Base-by-base conservation (phyloP, 2,329 filamentous ascomycete genomes). In the Sordariomycetes sp. region DNA sequence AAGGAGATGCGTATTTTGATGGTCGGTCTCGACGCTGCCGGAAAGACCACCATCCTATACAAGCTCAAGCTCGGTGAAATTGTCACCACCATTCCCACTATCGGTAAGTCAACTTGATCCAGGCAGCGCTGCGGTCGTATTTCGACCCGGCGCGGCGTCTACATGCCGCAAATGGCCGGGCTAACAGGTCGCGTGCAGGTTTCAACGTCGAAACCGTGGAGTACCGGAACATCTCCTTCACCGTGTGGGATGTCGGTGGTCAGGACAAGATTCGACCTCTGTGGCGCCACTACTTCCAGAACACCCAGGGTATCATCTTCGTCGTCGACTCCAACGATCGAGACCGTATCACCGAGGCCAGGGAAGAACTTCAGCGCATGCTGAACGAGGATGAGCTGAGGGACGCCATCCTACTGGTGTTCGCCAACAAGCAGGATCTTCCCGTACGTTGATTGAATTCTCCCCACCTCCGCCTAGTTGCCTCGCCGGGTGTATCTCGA, bases 1-100 rank as follows among this genome's bases (percentile, higher is more conserved):
- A 97, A 97, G 87, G 94, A 99, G 86, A 99, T 99, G 94, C 87
- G 94, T 83, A 97, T 99, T 81, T 78, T 99, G 78, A 99, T 99
- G 94, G 92, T 99, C 69, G 94, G 94, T 85, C 87, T 99, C 71
- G 94, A 99, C 77, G 94, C 94, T 70, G 94, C 94, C 76, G 94
- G 94, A 88, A 99, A 99, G 86, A 99, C 94, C 72, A 99, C 94
- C 69, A 99, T 99, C 73, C 87, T 99, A 68, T 99, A 99, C 83
- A 99, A 99, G 85, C 87, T 99, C 76, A 99, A 99, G 86, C 89
- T 99, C 72, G 93, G 94, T 79, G 89, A 97, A 82, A 94, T 96
- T 74, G 94, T 97, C 75, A 97, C 94, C 72, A 99, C 94, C 67
- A 99, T 99, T 71, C 94, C 94, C 67, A 99, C 94, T 71, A 96